Evolutionary conservation across 805 yeast species (phyloP), one percentile per base, ranked within the genome.

Genomic region (Candida parachauliodes): DNA sequence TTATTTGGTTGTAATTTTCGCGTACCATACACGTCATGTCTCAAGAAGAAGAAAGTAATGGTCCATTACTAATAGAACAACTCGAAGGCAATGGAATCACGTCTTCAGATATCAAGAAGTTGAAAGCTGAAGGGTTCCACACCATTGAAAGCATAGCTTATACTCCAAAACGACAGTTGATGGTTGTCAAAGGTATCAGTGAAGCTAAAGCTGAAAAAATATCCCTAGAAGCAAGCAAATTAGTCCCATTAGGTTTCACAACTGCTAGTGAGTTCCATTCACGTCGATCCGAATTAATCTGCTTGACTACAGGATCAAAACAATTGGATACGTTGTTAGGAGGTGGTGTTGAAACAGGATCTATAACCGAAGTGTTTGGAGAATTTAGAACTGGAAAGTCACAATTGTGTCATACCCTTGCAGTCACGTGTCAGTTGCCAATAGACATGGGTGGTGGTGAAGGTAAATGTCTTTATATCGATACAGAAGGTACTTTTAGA

Each of bases 391-490:
- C 98, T 2, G 98, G 98, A 32, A 93, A 93, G 59, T 88, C 97
- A 4, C 98, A 93, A 67, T 65, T 93, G 32, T 93, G 98, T 61
- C 98, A 93, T 58, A 93, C 98, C 1, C 71, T 93, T 39, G 96
- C 98, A 0, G 96, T 93, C 5, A 91, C 97, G 2, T 91, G 98
- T 59, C 98, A 91, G 61, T 69, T 93, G 39, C 98, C 98, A 4
- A 77, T 91, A 35, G 97, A 89, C 55, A 83, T 85, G 83, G 97
- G 97, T 28, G 98, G 98, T 43, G 98, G 96, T 36, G 98, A 93
- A 65, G 98, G 98, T 23, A 88, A 93, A 62, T 91, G 97, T 60
- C 69, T 93, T 39, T 93, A 86, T 57, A 89, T 93, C 43, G 98
- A 93, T 55, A 91, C 98, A 0, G 98, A 91, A 57, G 96, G 97